Percentiles rank a stretch among this genome's conserved stretches.
phyloP scores from a whole-genome alignment of 805 yeast species.

The Alloascoidea africana region DNA sequence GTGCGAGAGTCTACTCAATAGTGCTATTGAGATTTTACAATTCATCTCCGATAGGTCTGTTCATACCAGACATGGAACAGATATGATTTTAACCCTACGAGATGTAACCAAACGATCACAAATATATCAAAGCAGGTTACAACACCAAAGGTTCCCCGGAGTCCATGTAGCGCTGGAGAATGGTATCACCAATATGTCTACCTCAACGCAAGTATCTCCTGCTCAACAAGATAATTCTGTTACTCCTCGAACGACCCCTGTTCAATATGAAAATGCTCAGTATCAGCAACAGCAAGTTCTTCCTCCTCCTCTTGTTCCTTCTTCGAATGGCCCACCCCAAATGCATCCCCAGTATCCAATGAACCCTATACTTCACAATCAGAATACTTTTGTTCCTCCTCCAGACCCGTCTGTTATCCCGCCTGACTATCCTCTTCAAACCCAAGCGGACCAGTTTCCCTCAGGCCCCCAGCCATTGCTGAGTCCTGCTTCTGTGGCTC shows the following conservation, averaged over 20 bases:
- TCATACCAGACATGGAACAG: slow-evolving; percentile 1
- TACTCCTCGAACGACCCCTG: background rate
- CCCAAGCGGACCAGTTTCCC: slow-evolving; percentile 1
- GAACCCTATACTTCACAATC: too few species aligned
- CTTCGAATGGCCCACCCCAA: too few species aligned
- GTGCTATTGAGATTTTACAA: background rate
- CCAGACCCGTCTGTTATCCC: too few species aligned
- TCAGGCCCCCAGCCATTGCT: too few species aligned
- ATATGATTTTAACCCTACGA: background rate
- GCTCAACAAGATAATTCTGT: background rate
- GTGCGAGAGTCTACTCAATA: background rate
- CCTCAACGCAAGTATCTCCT: background rate
- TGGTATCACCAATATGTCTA: background rate
- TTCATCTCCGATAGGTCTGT: background rate
- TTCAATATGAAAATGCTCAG: too few species aligned
- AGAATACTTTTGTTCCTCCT: too few species aligned
- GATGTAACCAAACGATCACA: background rate
- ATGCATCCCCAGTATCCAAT: too few species aligned
- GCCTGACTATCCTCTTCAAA: too few species aligned
- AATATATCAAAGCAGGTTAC: background rate
- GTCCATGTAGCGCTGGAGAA: background rate
- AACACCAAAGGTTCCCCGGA: background rate
- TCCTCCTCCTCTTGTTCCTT: too few species aligned
- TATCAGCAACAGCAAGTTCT: background rate
- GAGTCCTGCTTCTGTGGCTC: too few species aligned